Conservation (phyloP, 345 rosid genomes). For the Heritiera littoralis region DNA sequence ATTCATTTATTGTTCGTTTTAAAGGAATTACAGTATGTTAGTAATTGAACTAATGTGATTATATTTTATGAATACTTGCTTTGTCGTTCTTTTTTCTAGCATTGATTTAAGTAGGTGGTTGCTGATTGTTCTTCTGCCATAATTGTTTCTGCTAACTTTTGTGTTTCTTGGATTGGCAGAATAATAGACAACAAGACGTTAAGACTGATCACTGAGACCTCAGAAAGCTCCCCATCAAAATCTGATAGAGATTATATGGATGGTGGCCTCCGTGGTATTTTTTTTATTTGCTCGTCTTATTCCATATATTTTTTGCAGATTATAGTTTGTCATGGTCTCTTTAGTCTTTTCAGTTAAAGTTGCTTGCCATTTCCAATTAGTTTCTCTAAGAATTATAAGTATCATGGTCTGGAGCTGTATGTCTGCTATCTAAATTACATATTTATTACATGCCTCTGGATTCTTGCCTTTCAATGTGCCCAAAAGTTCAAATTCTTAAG, state of each 20-base stretch:
- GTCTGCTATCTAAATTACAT: background rate
- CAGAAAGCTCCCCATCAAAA: conserved; percentile 64
- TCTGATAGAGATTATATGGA: conserved; percentile 46
- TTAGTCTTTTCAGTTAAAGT: background rate
- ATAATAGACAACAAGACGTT: conserved; percentile 85
- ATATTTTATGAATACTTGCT: background rate
- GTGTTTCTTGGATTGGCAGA: conserved; percentile 43
- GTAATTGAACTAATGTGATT: conserved; percentile 1
- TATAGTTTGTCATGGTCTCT: conserved; percentile 1
- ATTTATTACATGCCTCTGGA: background rate
- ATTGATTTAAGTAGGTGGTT: background rate
- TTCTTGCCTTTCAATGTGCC: background rate
- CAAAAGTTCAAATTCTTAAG: background rate
- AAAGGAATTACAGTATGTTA: conserved; percentile 9
- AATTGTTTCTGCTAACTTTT: conserved; percentile 12
- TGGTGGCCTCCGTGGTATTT: conserved; percentile 66
- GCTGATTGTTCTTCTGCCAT: background rate
- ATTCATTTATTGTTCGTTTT: background rate
- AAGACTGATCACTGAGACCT: conserved; percentile 75
- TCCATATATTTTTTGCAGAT: conserved; percentile 19
- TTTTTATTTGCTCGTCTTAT: conserved; percentile 8
- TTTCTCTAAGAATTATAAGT: background rate
- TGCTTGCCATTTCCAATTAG: background rate
- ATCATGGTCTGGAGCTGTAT: background rate
- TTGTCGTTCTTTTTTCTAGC: background rate